Evolutionary conservation across 169 alveolate species (phyloP), one percentile per base, ranked within the genome.

Genomic region (Plasmodium gonderi): DNA sequence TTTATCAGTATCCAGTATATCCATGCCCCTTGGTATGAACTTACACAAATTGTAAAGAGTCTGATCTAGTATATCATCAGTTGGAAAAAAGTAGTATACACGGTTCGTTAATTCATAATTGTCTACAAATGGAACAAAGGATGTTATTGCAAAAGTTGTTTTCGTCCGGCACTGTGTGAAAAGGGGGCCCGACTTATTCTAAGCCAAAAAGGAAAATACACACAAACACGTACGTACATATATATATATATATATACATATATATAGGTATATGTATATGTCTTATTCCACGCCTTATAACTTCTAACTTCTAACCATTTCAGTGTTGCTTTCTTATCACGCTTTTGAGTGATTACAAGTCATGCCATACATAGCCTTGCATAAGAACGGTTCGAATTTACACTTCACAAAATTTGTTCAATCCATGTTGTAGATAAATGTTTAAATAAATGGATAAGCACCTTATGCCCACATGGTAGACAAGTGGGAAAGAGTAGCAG

Each of bases 1-100:
- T 65, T 47, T 64, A 51, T 17, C 42, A 7, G 0, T 42, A n/a
- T 75, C 87, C 33, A 85, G 49, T 74, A 85, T 85, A 77, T 85
- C 75, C 68, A 36, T 54, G 67, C 45, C 87, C 12, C 67, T 85
- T 3, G 93, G 93, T 44, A 85, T 72, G 38, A 45, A 85, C 67
- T 85, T 49, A 75, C 89, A 85, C 72, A 85, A 72, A 75, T 76
- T 54, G 87, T 42, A 85, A 77, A 85, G 83, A 20, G 67, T 54
- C 45, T 85, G 67, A 65, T 85, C 79, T 76, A 85, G 79, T 44
- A 75, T 64, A 72, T 85, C 79, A 36, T 85, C 89, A 47, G 69
- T 38, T 5, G 80, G 44, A 23, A 85, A 85, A 60, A 85, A 85
- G 44, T 85, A 85, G 45, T 85, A 9, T 65, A 64, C 93, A 31